Base-by-base conservation (phyloP, 768 basidiomycete genomes). In the Rhizopogon roseolus region DNA sequence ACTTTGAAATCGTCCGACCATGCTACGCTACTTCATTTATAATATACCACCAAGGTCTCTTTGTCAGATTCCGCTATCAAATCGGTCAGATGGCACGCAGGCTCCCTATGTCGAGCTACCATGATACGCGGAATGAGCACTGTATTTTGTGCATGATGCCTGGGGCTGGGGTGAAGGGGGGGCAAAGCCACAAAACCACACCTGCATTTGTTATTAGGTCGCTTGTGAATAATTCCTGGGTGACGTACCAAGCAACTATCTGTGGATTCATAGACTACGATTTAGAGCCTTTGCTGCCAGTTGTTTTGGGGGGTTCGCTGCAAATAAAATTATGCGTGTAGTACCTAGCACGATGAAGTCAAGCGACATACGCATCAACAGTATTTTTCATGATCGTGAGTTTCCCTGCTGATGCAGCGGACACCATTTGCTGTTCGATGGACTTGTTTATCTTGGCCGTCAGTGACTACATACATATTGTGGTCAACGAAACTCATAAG, bases 401-500 rank as follows among this genome's bases (percentile, higher is more conserved):
- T 67, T 91, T 93, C 38, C 94, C 94, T 41, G 85, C 76, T 5
- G 90, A 93, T 3, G 94, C 94, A 6, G 93, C 93, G 46, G 83
- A 74, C 11, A 92, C 89, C 84, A 94, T 92, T 70, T 95, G 93
- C 52, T 81, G 78, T 68, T 98, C 94, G 62, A 98, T 94, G 19
- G 89, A 90, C 67, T 83, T 85, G 68, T 90, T 93, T 66, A 97
- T 94, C 73, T 93, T 94, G 49, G 92, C 88, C 55, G 88, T 88
- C 58, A 97, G 77, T 63, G 82, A 76, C 93, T 96, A 53, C 16
- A 38, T 29, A 19, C 13, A 22, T 16, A 5, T 36, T 22, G 25
- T 16, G 46, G 8, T 41, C 50, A 42, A 41, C 48, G 22, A 48
- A 53, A 32, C 27, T 32, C 16, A 41, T 11, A 39, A 52, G 34